Base-by-base conservation (phyloP, 2,329 filamentous ascomycete genomes). In the Colletotrichum sojae region DNA sequence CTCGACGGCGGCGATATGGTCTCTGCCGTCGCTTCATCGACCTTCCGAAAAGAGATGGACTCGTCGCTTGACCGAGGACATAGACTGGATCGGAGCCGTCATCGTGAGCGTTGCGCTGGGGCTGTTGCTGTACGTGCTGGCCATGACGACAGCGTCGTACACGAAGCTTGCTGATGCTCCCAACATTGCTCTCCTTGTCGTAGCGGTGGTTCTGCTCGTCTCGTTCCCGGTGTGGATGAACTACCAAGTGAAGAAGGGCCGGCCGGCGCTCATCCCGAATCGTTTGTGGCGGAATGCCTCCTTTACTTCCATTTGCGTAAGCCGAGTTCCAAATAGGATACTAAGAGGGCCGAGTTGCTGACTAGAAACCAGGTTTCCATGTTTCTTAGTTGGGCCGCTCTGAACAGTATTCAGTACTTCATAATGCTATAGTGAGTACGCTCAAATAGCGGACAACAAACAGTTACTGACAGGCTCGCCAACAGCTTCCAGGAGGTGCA, bases 251-350 rank as follows among this genome's bases (percentile, higher is more conserved):
- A 81, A 77, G 6, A 75, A 78, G 1, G 78, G 80, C 2, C 80
- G 81, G 6, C 85, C 88, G 15, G 88, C 88, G 0, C 74, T 91
- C 3, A 89, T 91, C 5, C 89, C 89, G 0, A 91, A 91, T 71
- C 83, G 82, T 0, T 76, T 91, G 0, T 91, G 89, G 89, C 82
- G 78, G 4, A 89, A 89, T 36, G 75, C 78, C 0, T 78, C 85
- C 2, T 91, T 91, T 71, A 85, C 86, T 0, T 82, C 81, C 1
- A 83, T 89, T 8, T 91, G 89, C 68, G 73, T 66, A 46, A 18
- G 66, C 60, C 13, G 2, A 15, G 8, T 51, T 12, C 6, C 18
- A 6, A 3, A 18, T 18, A 13, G 12, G 13, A 5, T 27, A 16
- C 2, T 12, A 6, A 2, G n/a, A 6, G 27, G 10, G 10, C 31